Evolutionary conservation across 2,329 filamentous ascomycete genomes (phyloP).

Genomic region (Blastomyces gilchristii): DNA sequence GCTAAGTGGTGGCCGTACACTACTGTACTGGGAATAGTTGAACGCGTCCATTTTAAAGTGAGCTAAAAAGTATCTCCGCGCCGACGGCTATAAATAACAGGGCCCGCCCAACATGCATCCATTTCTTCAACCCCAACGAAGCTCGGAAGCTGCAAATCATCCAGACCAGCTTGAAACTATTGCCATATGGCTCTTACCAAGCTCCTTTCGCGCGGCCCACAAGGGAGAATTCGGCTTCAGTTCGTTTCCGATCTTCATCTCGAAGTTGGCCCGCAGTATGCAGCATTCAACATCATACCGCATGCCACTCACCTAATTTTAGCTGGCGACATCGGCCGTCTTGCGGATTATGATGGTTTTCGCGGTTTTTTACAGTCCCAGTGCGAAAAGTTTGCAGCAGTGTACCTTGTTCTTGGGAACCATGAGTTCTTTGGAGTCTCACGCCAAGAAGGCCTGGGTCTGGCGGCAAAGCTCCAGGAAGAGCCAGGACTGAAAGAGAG

Average conservation of each 20-base stretch:
- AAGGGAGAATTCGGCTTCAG: slow-evolving; percentile 15
- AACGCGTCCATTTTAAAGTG: too few species aligned
- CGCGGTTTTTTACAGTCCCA: slow-evolving; percentile 20
- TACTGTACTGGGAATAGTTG: too few species aligned
- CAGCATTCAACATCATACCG: slow-evolving; percentile 17
- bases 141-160: too few species aligned
- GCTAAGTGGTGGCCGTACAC: too few species aligned
- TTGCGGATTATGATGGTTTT: slow-evolving; percentile 19
- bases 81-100: too few species aligned
- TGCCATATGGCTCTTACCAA: not conserved
- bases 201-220: not conserved
- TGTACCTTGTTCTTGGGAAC: slow-evolving; percentile 29
- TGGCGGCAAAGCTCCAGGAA: slow-evolving; percentile 15
- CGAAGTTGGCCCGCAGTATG: slow-evolving; percentile 20
- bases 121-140: too few species aligned
- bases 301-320: slow-evolving; percentile 24
- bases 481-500: slow-evolving; percentile 15
- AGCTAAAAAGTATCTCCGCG: too few species aligned
- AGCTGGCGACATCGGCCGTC: slow-evolving; percentile 28
- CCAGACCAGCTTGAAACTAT: too few species aligned
- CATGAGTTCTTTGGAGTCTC: slow-evolving; percentile 31
- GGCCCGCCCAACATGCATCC: too few species aligned
- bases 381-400: slow-evolving; percentile 20
- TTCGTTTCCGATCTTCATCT: slow-evolving; percentile 23
- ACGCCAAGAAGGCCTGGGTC: slow-evolving; percentile 15